These are phyloP conservation scores for Pichia sp. DNA, from an alignment of 1,139 yeast species.

Conservation along the genomic window DNA sequence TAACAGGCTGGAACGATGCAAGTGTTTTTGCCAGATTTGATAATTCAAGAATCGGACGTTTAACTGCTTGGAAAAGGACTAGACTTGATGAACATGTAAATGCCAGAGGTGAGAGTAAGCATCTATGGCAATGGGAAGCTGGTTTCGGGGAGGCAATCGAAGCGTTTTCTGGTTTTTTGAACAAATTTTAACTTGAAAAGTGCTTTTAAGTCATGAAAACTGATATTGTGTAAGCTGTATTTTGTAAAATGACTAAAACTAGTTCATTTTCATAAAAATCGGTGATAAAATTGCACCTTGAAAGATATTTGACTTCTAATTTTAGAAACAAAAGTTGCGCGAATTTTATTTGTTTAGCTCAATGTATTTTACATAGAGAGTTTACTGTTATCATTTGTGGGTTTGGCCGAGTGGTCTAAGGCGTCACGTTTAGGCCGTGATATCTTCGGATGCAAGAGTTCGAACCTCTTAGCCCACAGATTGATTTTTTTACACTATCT, in stretches of 20 bases:
- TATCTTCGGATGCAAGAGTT: slow-evolving; percentile 31
- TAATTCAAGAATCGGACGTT: slow-evolving; percentile 68
- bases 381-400: slow-evolving; percentile 13
- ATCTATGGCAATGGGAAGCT: slow-evolving; percentile 83
- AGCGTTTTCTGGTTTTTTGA: no score
- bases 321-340: no score
- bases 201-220: no score
- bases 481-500: slow-evolving; percentile 2
- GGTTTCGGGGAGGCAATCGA: slow-evolving; percentile 62
- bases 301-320: no score
- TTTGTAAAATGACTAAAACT: no score
- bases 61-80: slow-evolving; percentile 55
- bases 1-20: slow-evolving; percentile 68
- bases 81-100: slow-evolving; percentile 52
- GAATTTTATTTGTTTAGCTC: no score
- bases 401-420: slow-evolving; percentile 26
- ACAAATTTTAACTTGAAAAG: no score
- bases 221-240: no score
- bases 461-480: slow-evolving; percentile 32
- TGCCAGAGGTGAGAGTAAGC: slow-evolving; percentile 47
- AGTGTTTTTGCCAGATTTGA: slow-evolving; percentile 57
- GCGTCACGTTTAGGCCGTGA: slow-evolving; percentile 28
- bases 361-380: background rate
- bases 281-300: no score
- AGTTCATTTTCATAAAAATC: no score